Evolutionary conservation across 306 rosid species (phyloP), one percentile per base, ranked within the genome.

Genomic region (Cicer judaicum): DNA sequence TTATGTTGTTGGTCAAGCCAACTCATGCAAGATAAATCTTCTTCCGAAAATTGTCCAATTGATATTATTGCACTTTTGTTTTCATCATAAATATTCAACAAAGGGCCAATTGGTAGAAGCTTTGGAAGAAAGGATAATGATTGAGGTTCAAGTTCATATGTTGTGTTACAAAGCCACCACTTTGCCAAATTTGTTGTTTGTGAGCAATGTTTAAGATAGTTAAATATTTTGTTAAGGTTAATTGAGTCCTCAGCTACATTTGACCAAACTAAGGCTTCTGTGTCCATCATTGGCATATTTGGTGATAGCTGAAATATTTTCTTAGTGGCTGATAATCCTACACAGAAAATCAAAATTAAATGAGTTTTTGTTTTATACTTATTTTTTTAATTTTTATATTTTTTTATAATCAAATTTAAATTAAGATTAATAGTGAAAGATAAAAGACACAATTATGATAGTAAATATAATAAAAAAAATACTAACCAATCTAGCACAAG

Each of bases 111-210:
- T 24, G 85, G 79, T 7, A 70, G 66, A 14, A 84, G 21, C 43
- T 73, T 84, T 1, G 84, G 82, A 63, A 7, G 9, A 29, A 54
- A 52, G 2, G 84, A 61, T 8, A 76, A 21, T 48, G 76, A 8
- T 8, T 14, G 52, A 1, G 36, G 70, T 72, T 84, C 82, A 42
- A 84, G 77, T 72, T 84, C 84, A 66, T 59, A 5, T 18, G 70
- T 3, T 0, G 87, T 76, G 48, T 84, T 84, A 61, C 84, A 84
- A 67, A 80, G 64, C 70, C 84, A 79, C 82, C 79, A 76, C 1
- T 84, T 72, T 43, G 82, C 4, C 15, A 72, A 21, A 34, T 52
- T 12, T 19, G 5, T 8, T 9, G 42, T 15, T 46, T 36, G 8
- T 12, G 11, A 36, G 14, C 66, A 72, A 1, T 48, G 64, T 4